Base-by-base conservation (phyloP, 169 alveolate genomes). In the Neospora caninum region DNA sequence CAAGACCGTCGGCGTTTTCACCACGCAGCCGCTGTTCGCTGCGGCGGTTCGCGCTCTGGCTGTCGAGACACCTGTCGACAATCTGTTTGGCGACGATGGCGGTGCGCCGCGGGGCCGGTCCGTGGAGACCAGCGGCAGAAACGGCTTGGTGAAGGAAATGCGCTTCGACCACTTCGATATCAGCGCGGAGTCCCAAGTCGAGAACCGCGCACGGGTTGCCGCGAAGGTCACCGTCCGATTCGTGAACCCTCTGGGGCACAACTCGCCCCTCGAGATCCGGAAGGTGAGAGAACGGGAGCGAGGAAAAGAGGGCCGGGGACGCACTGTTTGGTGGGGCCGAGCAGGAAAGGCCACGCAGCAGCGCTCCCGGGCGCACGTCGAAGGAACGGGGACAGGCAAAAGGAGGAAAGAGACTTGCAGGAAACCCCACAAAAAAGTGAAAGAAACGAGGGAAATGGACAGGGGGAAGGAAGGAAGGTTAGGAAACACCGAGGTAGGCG, bases 171-270 rank as follows among this genome's bases (percentile, higher is more conserved):
- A 43, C 16, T 41, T 82, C 89, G 67, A 42, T 10, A 13, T 82
- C 53, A 29, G 43, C 53, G 69, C 89, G 22, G 69, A 38, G 1
- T 34, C 67, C 13, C 36, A 41, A 0, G 89, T n/a, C 0, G 89
- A 82, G 64, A 42, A 82, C 39, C 25, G 25, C 29, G 89, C 89
- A 22, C 38, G 41, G 20, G 64, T 82, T 25, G 29, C 67, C 34
- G 89, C 89, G 41, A 42, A 82, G 39, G 89, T 82, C 67, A 42
- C 64, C 25, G 89, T 82, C 10, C 89, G 89, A 4, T 82, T 82
- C 41, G n/a, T 41, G 16, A 82, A 82, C 39, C 89, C 89, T 25
- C 89, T 82, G 20, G 89, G 89, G 6, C 10, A 25, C 36, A 42
- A 13, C 4, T 42, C 53, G 2, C 89, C 43, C 38, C 64, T 82